Conservation (phyloP, 208 protist genomes). For the Crithidia brevicula region DNA sequence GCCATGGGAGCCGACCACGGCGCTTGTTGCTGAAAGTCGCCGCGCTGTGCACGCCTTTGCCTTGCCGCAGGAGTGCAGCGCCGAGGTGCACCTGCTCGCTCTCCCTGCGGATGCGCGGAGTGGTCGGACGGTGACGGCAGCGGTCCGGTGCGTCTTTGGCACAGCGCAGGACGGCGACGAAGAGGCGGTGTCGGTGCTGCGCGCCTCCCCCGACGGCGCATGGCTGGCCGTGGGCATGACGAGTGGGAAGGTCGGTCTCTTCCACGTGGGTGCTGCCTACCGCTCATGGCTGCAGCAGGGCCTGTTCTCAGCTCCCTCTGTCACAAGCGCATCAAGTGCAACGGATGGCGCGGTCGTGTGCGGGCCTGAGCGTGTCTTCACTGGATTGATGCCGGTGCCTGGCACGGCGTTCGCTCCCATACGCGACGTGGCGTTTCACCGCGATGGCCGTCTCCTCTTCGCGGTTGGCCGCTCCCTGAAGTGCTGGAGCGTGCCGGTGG, state of each 20-base stretch:
- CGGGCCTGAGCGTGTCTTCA: conserved; percentile 13
- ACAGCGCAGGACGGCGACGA: neutral
- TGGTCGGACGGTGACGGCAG: neutral
- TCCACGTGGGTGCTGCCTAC: conserved; percentile 22
- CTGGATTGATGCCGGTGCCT: conserved; percentile 17
- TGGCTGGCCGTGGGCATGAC: conserved; percentile 36
- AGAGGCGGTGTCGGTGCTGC: conserved; percentile 4
- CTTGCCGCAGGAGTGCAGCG: neutral
- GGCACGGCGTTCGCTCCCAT: conserved; percentile 15
- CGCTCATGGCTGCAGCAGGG: conserved; percentile 8
- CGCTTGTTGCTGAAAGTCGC: neutral
- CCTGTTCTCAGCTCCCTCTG: neutral
- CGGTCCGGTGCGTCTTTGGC: conserved; percentile 20
- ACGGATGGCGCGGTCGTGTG: conserved; percentile 7
- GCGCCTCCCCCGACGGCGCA: conserved; percentile 18
- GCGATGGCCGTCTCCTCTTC: conserved; percentile 17
- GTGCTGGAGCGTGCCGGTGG: conserved; percentile 27
- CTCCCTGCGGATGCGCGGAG: neutral
- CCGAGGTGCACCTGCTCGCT: conserved; percentile 28
- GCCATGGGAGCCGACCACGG: conserved; percentile 2
- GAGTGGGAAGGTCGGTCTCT: conserved; percentile 33
- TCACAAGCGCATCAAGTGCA: too few species aligned
- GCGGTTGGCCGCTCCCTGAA: conserved; percentile 19
- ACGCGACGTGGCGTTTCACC: conserved; percentile 23
- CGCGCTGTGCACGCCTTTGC: neutral